phyloP scores from a whole-genome alignment of 2,329 filamentous ascomycete genomes.

The Trichoderma gracile region DNA sequence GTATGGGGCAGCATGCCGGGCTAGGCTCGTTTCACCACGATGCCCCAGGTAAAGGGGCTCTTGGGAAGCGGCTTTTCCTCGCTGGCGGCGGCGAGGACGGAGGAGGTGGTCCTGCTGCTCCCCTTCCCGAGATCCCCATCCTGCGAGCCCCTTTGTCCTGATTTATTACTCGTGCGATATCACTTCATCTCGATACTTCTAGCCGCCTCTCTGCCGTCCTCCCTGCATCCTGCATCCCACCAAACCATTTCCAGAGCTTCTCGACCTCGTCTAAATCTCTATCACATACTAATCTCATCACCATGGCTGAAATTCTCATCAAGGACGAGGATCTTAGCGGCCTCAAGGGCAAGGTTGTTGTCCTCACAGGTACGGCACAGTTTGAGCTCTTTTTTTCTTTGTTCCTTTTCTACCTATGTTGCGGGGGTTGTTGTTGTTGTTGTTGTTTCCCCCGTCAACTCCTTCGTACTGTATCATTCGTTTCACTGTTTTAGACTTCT shows the following conservation, averaged over 20 bases:
- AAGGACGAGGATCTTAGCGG: conserved; percentile 12
- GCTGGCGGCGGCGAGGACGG: neutral
- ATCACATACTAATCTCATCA: neutral
- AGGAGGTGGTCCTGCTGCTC: neutral
- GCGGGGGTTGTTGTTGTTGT: too few species aligned
- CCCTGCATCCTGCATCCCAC: neutral
- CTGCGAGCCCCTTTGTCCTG: neutral
- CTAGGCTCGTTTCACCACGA: conserved; percentile 14
- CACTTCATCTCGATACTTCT: neutral
- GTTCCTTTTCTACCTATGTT: too few species aligned
- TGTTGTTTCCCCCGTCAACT: too few species aligned
- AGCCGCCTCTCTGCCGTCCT: neutral
- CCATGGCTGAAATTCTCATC: conserved; percentile 16
- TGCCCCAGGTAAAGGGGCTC: conserved; percentile 11
- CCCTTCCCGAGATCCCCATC: conserved; percentile 2
- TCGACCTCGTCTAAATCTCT: too few species aligned
- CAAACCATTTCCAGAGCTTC: neutral
- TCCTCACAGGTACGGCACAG: conserved; percentile 18
- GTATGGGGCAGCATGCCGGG: neutral
- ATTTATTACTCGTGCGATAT: conserved; percentile 8
- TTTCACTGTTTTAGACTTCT: neutral
- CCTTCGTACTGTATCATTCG: too few species aligned
- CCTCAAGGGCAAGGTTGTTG: conserved; percentile 21
- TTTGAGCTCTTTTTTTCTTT: neutral
- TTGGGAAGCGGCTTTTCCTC: neutral